phyloP scores from a whole-genome alignment of 179 eudicot species.

The Spergularia azorica region DNA sequence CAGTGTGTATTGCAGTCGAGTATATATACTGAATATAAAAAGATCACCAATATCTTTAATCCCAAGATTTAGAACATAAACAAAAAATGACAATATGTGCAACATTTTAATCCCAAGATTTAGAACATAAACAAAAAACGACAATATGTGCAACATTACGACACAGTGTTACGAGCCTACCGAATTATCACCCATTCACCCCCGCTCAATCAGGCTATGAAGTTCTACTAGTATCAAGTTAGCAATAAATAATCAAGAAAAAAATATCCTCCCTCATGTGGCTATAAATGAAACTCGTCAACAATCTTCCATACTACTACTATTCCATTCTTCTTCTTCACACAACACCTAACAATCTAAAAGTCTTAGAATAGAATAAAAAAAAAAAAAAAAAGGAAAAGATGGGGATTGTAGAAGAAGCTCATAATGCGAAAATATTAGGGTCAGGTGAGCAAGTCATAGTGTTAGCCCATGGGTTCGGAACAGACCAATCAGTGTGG shows the following conservation, averaged over 20 bases:
- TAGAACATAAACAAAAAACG: slow-evolving; percentile 68
- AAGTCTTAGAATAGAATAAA: background rate
- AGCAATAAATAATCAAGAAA: background rate
- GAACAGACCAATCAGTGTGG: slow-evolving; percentile 94
- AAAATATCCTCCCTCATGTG: slow-evolving; percentile 14
- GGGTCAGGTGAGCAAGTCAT: slow-evolving; percentile 54
- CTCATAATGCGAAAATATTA: slow-evolving; percentile 69
- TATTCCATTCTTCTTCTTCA: background rate
- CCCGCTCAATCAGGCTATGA: no score
- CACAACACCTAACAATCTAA: background rate
- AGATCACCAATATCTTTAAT: slow-evolving; percentile 46
- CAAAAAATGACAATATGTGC: slow-evolving; percentile 28
- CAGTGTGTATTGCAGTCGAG: no score
- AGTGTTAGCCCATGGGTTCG: slow-evolving; percentile 86
- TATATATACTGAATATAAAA: no score
- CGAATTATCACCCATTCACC: slow-evolving; percentile 39
- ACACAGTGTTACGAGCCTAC: slow-evolving; percentile 57
- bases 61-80: slow-evolving; percentile 88
- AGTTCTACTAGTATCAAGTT: no score
- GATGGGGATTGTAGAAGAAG: slow-evolving; percentile 81
- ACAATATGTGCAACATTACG: no score
- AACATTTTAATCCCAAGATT: slow-evolving; percentile 66
- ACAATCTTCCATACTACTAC: background rate
- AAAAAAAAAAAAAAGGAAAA: background rate
- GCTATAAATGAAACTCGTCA: slow-evolving; percentile 29